These are phyloP conservation scores for Candida adriatica DNA, from an alignment of 805 yeast species.

Conservation along the genomic window DNA sequence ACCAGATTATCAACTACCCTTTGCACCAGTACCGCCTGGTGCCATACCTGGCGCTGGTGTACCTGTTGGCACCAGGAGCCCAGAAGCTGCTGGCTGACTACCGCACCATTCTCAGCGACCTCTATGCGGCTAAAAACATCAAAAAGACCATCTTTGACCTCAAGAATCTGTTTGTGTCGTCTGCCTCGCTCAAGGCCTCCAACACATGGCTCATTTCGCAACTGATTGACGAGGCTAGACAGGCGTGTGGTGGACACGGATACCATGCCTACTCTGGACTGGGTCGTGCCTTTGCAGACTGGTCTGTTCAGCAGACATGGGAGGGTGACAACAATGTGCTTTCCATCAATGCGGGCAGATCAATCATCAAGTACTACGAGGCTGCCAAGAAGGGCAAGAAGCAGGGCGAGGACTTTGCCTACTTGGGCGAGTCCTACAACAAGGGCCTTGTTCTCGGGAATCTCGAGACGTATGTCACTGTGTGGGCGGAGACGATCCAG, in stretches of 20 bases:
- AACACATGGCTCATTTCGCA: constrained; percentile 81
- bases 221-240: constrained; percentile 84
- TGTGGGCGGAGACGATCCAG: constrained; percentile 31
- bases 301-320: constrained; percentile 99
- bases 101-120: constrained; percentile 39
- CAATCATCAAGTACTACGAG: constrained; percentile 39
- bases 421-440: constrained; percentile 26
- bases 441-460: constrained; percentile 19
- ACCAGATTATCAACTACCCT: constrained; percentile 78
- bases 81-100: constrained; percentile 50
- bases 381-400: constrained; percentile 30
- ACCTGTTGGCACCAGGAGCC: constrained; percentile 69
- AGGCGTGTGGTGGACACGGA: constrained; percentile 92
- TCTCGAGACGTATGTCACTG: constrained; percentile 16
- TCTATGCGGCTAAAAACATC: constrained; percentile 45
- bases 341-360: constrained; percentile 78
- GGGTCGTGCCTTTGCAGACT: constrained; percentile 82
- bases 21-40: constrained; percentile 82
- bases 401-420: constrained; percentile 23
- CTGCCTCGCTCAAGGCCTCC: constrained; percentile 85
- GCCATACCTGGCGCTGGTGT: constrained; percentile 77
- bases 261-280: constrained; percentile 90
- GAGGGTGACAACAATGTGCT: constrained; percentile 93
- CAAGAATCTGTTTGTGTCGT: constrained; percentile 74
- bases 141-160: constrained; percentile 49